phyloP scores from a whole-genome alignment of 2,329 filamentous ascomycete species.

The Metarhizium guizhouense region DNA sequence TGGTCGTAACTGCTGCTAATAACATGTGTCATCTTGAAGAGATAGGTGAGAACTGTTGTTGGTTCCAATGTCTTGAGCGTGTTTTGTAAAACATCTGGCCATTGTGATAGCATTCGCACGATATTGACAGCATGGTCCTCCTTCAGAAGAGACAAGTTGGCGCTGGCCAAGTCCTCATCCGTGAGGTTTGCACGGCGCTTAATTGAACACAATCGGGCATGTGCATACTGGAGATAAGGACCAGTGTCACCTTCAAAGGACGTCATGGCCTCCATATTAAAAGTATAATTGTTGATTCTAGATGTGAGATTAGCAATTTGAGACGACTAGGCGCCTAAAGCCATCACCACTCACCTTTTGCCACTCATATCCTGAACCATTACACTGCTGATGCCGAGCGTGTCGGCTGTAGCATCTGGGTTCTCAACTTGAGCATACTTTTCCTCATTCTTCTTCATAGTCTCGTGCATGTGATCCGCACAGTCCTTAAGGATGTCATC shows the following conservation, averaged over 20 bases:
- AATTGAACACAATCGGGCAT: slow-evolving; percentile 62
- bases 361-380: slow-evolving; percentile 98
- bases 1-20: slow-evolving; percentile 76
- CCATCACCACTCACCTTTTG: slow-evolving; percentile 55
- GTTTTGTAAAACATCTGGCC: slow-evolving; percentile 77
- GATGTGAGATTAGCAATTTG: slow-evolving; percentile 7
- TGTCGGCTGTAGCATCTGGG: slow-evolving; percentile 74
- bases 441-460: slow-evolving; percentile 81
- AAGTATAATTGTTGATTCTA: slow-evolving; percentile 57
- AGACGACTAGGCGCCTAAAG: neutral
- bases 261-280: slow-evolving; percentile 75
- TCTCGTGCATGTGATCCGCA: slow-evolving; percentile 92
- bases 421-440: slow-evolving; percentile 90
- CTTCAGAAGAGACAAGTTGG: slow-evolving; percentile 59
- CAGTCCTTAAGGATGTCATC: slow-evolving; percentile 45
- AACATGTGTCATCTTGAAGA: slow-evolving; percentile 81
- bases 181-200: slow-evolving; percentile 45
- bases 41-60: slow-evolving; percentile 43
- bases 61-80: slow-evolving; percentile 80
- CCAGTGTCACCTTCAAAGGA: slow-evolving; percentile 81
- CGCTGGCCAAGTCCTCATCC: slow-evolving; percentile 48
- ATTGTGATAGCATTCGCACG: slow-evolving; percentile 68
- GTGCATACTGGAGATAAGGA: slow-evolving; percentile 76
- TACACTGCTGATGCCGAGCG: slow-evolving; percentile 83
- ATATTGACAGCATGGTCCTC: slow-evolving; percentile 67